Conservation (phyloP, 1,284 basidiomycete species). For the Trichosporon ovoides region DNA sequence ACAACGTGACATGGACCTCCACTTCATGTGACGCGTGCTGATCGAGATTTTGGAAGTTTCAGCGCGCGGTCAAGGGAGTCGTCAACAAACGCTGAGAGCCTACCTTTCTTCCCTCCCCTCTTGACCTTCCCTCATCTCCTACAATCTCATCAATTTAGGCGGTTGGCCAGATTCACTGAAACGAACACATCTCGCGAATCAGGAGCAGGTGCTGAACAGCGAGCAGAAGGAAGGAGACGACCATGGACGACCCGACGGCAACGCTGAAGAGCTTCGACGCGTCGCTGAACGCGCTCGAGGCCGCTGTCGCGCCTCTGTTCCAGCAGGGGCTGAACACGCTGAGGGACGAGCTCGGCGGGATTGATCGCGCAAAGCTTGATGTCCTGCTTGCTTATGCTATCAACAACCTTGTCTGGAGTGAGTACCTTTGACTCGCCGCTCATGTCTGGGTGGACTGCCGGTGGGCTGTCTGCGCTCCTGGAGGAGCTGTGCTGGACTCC, state of each 20-base stretch:
- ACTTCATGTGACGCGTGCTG: neutral
- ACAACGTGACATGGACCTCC: neutral
- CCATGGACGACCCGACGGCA: constrained; percentile 15
- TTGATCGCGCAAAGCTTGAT: constrained; percentile 42
- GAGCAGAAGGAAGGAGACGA: too few relatives aligned
- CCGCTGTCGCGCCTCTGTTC: constrained; percentile 16
- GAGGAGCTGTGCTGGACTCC: too few relatives aligned
- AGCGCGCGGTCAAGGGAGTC: neutral
- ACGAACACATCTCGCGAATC: too few relatives aligned
- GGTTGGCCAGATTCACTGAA: too few relatives aligned
- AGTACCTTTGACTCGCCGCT: constrained; percentile 14
- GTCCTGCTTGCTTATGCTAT: constrained; percentile 38
- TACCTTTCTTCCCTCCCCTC: neutral
- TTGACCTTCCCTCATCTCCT: too few relatives aligned
- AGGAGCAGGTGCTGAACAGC: neutral
- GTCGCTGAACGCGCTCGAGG: constrained; percentile 16
- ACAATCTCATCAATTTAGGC: too few relatives aligned
- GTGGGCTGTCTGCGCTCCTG: too few relatives aligned
- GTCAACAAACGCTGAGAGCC: too few relatives aligned
- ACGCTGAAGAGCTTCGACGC: constrained; percentile 10
- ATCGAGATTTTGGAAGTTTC: constrained; percentile 4
- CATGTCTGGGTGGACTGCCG: neutral
- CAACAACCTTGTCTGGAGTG: constrained; percentile 45
- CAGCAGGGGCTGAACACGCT: constrained; percentile 8
- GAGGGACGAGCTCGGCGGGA: constrained; percentile 1